phyloP scores from a whole-genome alignment of 1,284 basidiomycete species.

The Thelephora terrestris region DNA sequence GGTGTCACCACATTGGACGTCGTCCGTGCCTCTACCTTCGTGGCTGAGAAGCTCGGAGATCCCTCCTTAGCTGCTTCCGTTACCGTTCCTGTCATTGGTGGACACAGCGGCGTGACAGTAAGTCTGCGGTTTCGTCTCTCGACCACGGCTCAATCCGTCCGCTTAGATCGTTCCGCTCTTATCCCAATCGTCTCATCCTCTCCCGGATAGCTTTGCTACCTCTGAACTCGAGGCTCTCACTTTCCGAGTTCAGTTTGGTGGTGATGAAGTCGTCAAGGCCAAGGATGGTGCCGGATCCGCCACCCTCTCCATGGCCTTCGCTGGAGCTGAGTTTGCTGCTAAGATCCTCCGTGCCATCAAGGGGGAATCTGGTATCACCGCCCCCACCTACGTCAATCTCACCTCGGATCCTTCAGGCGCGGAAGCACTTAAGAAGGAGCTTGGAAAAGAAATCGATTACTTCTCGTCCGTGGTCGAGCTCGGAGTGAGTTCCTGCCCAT shows the following conservation, averaged over 20 bases:
- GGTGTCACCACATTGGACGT: slow-evolving; percentile 99
- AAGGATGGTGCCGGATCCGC: slow-evolving; percentile 73
- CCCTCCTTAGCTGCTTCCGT: slow-evolving; percentile 56
- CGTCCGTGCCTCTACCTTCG: slow-evolving; percentile 93
- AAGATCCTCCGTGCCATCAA: slow-evolving; percentile 79
- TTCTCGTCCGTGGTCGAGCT: slow-evolving; percentile 83
- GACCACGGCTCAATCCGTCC: neutral
- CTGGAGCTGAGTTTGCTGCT: slow-evolving; percentile 68
- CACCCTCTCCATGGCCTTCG: slow-evolving; percentile 72
- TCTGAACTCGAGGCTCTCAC: slow-evolving; percentile 44
- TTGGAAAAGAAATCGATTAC: slow-evolving; percentile 63
- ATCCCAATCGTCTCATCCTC: slow-evolving; percentile 77
- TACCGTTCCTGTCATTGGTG: slow-evolving; percentile 87
- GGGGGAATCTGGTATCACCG: slow-evolving; percentile 81
- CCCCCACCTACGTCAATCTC: slow-evolving; percentile 82
- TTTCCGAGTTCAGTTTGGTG: slow-evolving; percentile 69
- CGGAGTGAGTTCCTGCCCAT: slow-evolving; percentile 45
- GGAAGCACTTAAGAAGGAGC: slow-evolving; percentile 47
- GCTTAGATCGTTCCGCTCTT: slow-evolving; percentile 87
- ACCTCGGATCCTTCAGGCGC: slow-evolving; percentile 67
- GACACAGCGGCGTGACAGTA: slow-evolving; percentile 91
- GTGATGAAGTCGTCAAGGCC: slow-evolving; percentile 75
- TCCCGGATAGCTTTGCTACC: slow-evolving; percentile 46
- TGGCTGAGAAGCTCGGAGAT: slow-evolving; percentile 71
- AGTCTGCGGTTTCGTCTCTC: slow-evolving; percentile 13